Conservation (phyloP, 1,139 yeast species). For the Debaryomyces udenii region DNA sequence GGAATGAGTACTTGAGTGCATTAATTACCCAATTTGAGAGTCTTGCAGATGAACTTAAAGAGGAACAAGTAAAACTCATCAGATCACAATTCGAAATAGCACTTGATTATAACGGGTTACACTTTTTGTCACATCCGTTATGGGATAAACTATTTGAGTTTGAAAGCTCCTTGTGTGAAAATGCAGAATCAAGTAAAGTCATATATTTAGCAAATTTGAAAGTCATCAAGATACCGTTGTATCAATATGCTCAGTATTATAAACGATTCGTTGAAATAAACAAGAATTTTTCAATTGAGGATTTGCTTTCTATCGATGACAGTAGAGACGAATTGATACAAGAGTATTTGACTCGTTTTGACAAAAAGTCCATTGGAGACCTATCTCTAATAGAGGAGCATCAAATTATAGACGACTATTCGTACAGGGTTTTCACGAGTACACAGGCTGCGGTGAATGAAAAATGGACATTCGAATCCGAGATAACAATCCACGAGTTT, state of each 20-base stretch:
- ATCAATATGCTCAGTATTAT: conserved; percentile 70
- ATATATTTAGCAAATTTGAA: conserved; percentile 42
- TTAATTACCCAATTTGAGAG: conserved; percentile 38
- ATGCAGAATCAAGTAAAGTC: conserved; percentile 20
- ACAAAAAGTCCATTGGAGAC: conserved; percentile 24
- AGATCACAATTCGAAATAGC: conserved; percentile 45
- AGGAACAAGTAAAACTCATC: conserved; percentile 26
- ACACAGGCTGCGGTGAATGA: conserved; percentile 56
- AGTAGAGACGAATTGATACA: conserved; percentile 16
- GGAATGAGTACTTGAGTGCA: conserved; percentile 66
- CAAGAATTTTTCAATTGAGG: conserved; percentile 35
- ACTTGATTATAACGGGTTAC: conserved; percentile 47
- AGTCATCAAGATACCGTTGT: conserved; percentile 58
- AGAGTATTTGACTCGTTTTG: conserved; percentile 26
- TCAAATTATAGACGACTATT: conserved; percentile 45
- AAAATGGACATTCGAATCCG: conserved; percentile 65
- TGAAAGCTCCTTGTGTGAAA: conserved; percentile 31
- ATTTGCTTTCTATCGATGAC: conserved; percentile 30
- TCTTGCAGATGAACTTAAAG: conserved; percentile 19
- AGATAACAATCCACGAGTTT: conserved; percentile 48
- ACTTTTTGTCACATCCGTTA: conserved; percentile 61
- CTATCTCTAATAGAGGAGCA: conserved; percentile 34
- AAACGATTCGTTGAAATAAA: conserved; percentile 50
- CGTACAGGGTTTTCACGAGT: conserved; percentile 41
- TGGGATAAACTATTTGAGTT: conserved; percentile 68